A percentile compares a stretch with the other conserved stretches of the same genome.
Conservation (phyloP, 2,329 filamentous ascomycete genomes). For the Curvularia spicifera region DNA sequence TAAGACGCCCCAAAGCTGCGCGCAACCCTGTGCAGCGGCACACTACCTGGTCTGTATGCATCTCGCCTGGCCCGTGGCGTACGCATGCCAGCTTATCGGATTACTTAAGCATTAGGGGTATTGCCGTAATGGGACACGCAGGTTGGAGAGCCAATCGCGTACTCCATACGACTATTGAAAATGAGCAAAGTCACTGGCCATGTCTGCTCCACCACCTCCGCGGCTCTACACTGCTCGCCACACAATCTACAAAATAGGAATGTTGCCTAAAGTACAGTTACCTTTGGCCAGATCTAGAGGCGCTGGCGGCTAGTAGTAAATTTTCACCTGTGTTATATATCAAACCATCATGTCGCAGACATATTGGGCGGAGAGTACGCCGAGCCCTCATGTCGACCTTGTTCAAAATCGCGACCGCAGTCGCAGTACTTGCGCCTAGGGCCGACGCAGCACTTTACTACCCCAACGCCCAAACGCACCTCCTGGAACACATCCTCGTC, state of each 20-base stretch:
- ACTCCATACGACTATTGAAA: not conserved
- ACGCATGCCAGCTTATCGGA: not conserved
- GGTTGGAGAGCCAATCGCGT: not conserved
- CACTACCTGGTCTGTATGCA: not conserved
- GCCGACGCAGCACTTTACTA: constrained; percentile 10
- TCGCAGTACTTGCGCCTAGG: not conserved
- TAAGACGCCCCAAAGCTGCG: not conserved
- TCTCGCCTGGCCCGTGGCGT: not conserved
- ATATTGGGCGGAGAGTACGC: not conserved
- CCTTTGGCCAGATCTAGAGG: not conserved
- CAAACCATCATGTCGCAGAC: not conserved
- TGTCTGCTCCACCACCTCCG: not conserved
- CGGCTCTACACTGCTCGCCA: not conserved
- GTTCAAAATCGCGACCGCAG: not conserved
- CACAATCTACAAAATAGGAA: not conserved
- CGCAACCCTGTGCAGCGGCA: not conserved
- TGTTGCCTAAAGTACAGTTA: not conserved
- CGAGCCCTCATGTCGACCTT: not conserved
- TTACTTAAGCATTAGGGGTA: not conserved
- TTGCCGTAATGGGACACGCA: not conserved
- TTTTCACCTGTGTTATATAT: not conserved
- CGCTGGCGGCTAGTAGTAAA: not conserved
- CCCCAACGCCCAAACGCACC: constrained; percentile 10
- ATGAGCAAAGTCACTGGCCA: not conserved
- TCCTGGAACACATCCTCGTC: constrained; percentile 25